Evolutionary conservation across 352 stramenopile genomes (phyloP).

Genomic region (Hyaloperonospora brassicae): DNA sequence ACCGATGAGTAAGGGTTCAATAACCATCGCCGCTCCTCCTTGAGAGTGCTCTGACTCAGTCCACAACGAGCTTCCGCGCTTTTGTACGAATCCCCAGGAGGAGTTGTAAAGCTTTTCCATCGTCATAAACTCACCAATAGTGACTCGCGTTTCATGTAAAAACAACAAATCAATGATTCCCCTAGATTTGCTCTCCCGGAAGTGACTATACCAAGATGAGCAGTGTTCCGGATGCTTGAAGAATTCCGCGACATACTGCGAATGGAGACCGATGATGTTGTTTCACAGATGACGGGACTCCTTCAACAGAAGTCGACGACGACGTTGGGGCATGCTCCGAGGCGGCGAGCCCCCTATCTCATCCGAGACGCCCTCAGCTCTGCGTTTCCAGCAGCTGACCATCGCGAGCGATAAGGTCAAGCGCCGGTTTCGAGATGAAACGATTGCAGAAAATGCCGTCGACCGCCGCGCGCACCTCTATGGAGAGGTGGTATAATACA

Average conservation of each 20-base stretch:
- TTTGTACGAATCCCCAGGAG: background rate
- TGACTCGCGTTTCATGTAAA: background rate
- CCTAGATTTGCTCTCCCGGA: background rate
- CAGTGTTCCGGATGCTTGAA: background rate
- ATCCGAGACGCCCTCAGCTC: background rate
- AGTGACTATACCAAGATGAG: background rate
- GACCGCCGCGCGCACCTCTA: background rate
- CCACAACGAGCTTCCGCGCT: background rate
- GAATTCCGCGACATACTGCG: background rate
- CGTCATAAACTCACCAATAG: background rate
- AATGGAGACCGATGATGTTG: background rate
- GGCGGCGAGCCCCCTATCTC: background rate
- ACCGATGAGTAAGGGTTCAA: background rate
- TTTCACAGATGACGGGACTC: background rate
- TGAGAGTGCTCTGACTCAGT: background rate
- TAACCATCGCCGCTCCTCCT: background rate
- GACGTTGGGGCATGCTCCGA: background rate
- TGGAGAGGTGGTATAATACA: background rate
- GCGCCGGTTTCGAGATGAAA: background rate
- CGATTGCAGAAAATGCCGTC: background rate
- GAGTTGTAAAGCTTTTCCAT: background rate
- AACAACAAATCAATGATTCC: too few species aligned
- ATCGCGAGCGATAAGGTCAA: constrained; percentile 1
- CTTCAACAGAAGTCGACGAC: background rate
- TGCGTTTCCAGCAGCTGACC: background rate